Evolutionary conservation across 345 rosid genomes (phyloP), one percentile per base, ranked within the genome.

Genomic region (Ceriops tagal): DNA sequence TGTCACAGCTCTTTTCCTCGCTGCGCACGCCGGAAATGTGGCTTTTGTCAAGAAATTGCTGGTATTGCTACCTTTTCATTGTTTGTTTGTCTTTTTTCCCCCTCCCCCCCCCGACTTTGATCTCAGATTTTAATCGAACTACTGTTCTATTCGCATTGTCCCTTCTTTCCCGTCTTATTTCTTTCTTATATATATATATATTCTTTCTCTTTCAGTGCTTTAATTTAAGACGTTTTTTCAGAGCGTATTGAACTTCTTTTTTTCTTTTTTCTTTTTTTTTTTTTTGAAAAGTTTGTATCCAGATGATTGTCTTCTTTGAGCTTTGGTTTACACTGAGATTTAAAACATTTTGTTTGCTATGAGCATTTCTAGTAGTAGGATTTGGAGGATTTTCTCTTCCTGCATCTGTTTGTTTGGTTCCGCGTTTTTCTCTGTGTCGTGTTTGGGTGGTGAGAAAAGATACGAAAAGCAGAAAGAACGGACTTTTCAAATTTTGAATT

Each of bases 1-100:
- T 67, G 99, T 95, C 53, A 84, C 96, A n/a, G 87, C 99, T 58
- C 76, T 95, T 70, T 90, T 92, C 79, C 86, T 92, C 75, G 97
- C 98, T 61, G 93, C 82, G 62, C 96, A 85, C 56, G 78, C 79
- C 39, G 98, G 99, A 79, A 87, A 86, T 79, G 86, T 79, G 20
- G 74, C 84, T 65, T 91, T 95, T 75, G 91, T 92, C 55, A 95
- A 83, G 90, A 76, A 79, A 64, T 65, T 95, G 60, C 88, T 95
- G 92, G 99, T 95, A 88, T 75, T 39, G 67, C 31, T 8, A 32
- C 47, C n/a, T 56, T 51, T 58, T 16, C 2, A 1, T 43, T 39
- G 20, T 5, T 24, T 8, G 27, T 24, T 18, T 15, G 51, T 22
- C 6, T 19, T 39, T 73, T 70, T 35, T 28, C 1, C 30, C 30